Conservation (phyloP, 495 filamentous ascomycete species). For the Trichocladium antarcticum region DNA sequence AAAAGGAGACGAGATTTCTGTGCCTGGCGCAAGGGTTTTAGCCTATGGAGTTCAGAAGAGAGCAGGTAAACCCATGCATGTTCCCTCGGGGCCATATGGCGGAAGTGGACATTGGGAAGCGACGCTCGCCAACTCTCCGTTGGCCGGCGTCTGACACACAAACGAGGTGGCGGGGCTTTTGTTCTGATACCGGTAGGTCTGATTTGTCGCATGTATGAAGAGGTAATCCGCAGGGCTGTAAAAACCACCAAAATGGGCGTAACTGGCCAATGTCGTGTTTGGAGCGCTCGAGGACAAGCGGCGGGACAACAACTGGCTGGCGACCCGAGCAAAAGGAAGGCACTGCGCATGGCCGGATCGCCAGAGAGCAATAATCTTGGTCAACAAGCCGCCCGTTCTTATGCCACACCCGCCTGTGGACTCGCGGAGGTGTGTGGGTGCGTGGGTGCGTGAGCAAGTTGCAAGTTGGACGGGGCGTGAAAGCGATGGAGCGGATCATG, state of each 20-base stretch:
- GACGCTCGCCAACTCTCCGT: no score
- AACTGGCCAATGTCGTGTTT: neutral
- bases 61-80: slow-evolving; percentile 1
- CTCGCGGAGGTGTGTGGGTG: neutral
- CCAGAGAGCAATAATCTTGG: neutral
- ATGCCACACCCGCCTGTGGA: neutral
- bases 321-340: no score
- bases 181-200: no score
- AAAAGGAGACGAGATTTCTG: neutral
- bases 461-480: neutral
- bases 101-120: no score
- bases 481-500: neutral
- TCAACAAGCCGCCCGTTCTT: neutral
- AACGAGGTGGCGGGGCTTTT: no score
- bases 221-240: no score
- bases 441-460: neutral
- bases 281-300: no score
- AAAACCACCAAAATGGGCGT: neutral
- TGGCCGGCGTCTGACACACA: no score
- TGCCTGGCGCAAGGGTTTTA: neutral
- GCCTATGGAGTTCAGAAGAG: neutral
- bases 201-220: neutral
- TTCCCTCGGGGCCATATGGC: no score
- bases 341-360: slow-evolving; percentile 1
- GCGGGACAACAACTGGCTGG: no score